Evolutionary conservation across 345 rosid species (phyloP), one percentile per base, ranked within the genome.

Genomic region (Kandelia obovata): DNA sequence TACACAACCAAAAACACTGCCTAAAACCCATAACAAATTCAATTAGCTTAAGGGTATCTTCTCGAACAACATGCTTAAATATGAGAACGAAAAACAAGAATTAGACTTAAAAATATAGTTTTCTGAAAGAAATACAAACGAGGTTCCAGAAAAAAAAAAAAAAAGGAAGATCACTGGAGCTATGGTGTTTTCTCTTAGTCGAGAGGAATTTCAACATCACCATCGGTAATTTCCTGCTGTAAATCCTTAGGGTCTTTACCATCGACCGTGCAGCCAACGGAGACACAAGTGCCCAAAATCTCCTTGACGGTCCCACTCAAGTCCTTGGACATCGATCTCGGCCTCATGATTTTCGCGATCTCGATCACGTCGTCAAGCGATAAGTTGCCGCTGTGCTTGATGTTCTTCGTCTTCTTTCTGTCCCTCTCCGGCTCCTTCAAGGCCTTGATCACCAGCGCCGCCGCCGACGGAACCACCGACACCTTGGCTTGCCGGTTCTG

Each of bases 271-370:
- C 83, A 79, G 15, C 80, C 83, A 3, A 79, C 83, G 5, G 80
- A 79, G 10, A 79, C 83, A 17, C 83, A 79, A 0, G 83, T 79
- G 0, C 80, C 83, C 0, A 79, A 64, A 61, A 79, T 79, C 83
- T 79, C 83, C 80, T 76, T 79, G 60, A 79, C 80, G 0, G 80
- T 79, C 5, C 83, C 83, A 16, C 83, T 79, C 56, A 79, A 65
- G 71, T 79, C 83, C 66, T 79, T 79, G 21, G 65, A 47, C 65
- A 62, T 62, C 15, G 65, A 62, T 21, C 65, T 62, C 49, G 65
- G 65, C 51, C 65, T 11, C 65, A 62, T 62, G 17, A 55, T 25
- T 6, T 55, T 55, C 1, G 59, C 59, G 16, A 55, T 55, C 59
- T 55, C 59, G 28, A 55, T 23, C 28, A 55, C 59, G 28, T 55